Conservation (phyloP, 352 stramenopile genomes). For the Pythium vanterpoolii region DNA sequence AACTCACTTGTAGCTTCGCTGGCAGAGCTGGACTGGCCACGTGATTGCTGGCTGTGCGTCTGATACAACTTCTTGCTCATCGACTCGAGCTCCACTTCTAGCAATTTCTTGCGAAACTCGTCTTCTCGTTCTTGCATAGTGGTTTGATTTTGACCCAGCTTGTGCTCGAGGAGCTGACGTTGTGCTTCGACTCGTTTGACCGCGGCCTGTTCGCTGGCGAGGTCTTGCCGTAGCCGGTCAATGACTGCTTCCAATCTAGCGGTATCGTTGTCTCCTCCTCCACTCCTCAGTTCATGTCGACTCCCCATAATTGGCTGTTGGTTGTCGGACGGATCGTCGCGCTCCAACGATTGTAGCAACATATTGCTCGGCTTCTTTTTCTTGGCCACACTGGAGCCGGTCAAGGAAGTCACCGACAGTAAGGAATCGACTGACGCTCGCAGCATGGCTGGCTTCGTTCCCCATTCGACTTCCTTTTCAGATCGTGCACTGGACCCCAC, state of each 20-base stretch:
- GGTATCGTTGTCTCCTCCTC: neutral
- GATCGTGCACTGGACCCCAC: neutral
- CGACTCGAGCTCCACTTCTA: constrained; percentile 42
- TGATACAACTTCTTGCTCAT: constrained; percentile 12
- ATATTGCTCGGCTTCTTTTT: neutral
- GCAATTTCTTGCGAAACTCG: constrained; percentile 42
- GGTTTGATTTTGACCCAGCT: constrained; percentile 34
- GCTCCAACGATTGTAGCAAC: neutral
- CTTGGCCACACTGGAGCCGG: neutral
- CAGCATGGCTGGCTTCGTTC: neutral
- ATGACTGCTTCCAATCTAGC: constrained; percentile 10
- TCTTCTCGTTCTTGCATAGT: constrained; percentile 59
- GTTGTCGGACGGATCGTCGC: neutral
- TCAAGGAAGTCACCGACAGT: neutral
- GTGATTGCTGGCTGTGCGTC: neutral
- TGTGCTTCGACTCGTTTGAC: constrained; percentile 25
- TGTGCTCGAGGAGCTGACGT: constrained; percentile 41
- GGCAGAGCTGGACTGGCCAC: constrained; percentile 1
- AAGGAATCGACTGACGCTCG: neutral
- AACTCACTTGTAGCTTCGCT: constrained; percentile 48
- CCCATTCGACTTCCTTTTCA: neutral
- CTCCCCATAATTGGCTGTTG: neutral
- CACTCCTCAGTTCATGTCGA: neutral
- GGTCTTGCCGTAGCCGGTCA: constrained; percentile 27
- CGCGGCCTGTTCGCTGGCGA: constrained; percentile 24